Base-by-base conservation (phyloP, 2,329 filamentous ascomycete species). In the Lachnellula willkommii region DNA sequence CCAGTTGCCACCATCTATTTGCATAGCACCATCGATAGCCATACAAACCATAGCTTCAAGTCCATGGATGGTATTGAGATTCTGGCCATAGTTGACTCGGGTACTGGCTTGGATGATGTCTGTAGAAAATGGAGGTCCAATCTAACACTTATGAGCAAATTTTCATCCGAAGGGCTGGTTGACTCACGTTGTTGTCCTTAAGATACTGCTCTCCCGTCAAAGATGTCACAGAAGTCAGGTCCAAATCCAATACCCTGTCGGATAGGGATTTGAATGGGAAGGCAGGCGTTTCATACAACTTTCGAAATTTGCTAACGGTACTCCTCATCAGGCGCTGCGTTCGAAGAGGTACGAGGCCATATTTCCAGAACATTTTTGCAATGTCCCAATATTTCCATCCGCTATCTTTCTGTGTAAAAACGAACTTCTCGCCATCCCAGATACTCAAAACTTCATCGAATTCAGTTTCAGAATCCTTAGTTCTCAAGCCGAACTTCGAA, bases 41-140 rank as follows among this genome's bases (percentile, higher is more conserved):
- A 97, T 90, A 45, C 91, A 93, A 2, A 82, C 82, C 87, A 96
- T 90, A 1, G 92, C 84, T 66, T 95, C 90, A 1, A 99, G 74
- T 0, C 90, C 94, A 66, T 97, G 92, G 48, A 97, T 94, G 37
- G 84, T 76, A n/a, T 77, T 81, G 12, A 97, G 72, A 64, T 97
- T 96, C 49, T 92, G 90, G 1, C 89, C 94, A 72, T 96, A 99
- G 71, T 97, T 97, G 60, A 96, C 93, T 20, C 94, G 81, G 1
- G 94, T 96, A 55, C 85, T 88, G 1, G 93, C 90, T 72, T 97
- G 93, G 26, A 97, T 83, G 48, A 99, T 83, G 50, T 99, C 90
- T 14, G 82, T 81, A 0, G 85, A 78, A 69, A 95, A 97, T 0
- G 75, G 69, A 0, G 77, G 74, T 24, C 80, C 77, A 54, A 96